Evolutionary conservation across 2,329 filamentous ascomycete species (phyloP), one percentile per base, ranked within the genome.

Genomic region (Colletotrichum zoysiae): DNA sequence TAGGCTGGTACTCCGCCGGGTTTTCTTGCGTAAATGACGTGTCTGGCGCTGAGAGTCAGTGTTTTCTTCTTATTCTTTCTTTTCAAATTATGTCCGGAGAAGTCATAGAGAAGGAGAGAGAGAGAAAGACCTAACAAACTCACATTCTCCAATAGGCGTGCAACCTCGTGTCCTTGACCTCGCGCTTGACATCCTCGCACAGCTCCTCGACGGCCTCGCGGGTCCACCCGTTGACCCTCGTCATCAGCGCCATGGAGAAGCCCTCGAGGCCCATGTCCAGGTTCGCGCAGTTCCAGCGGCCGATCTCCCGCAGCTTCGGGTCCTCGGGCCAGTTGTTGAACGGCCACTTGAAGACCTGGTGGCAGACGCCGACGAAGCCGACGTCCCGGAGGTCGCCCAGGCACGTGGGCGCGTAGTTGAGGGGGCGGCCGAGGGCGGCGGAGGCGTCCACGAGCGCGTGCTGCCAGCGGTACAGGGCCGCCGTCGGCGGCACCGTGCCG

Each of bases 191-290:
- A 3, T 69, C 38, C 0, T 71, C 72, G 60, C 75, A 74, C 33
- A 78, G 76, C 59, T 70, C 67, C 50, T 61, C 50, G 51, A 77
- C 76, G 55, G 81, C 76, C 11, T 79, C 79, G 12, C 74, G 66
- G 26, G 60, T 76, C 81, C 81, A 83, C n/a, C 78, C 78, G 40
- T 82, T 74, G 38, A 78, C 78, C 18, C 80, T 77, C 4, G 82
- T 84, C 65, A 82, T 79, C 16, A 82, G 73, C 9, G 80, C 81
- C 65, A 83, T 74, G 8, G 76, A 77, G 57, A 83, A 79, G 11
- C 77, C 77, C 74, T 83, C 79, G 42, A 79, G 76, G 6, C 80
- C 81, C 60, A 71, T 74, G 59, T 70, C 50, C n/a, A 81, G 75
- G 56, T 81, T 81, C 48, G 78, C 76, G 33, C 76, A 70, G 20